Base-by-base conservation (phyloP, 2,329 filamentous ascomycete species). In the Nemania serpens region DNA sequence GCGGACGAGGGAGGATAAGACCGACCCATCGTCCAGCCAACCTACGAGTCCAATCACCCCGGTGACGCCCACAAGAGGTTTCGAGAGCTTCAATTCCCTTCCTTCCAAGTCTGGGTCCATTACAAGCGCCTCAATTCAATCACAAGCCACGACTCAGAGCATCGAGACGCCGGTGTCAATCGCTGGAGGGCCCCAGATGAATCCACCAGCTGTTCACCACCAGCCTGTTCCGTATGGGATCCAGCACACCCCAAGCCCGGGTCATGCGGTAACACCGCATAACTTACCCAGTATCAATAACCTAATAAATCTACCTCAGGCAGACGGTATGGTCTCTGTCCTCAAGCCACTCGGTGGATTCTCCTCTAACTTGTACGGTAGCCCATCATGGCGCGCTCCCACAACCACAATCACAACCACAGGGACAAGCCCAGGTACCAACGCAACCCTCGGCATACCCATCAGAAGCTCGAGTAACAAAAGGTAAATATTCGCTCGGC, bases 401-500 rank as follows among this genome's bases (percentile, higher is more conserved):
- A 25, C 57, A 65, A 62, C 64, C 75, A 72, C 74, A 74, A 25
- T 55, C 65, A 62, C 69, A 67, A 67, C 61, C 60, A 61, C 75
- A 75, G 51, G 52, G 59, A 34, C 69, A 72, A 59, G 62, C 50
- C 29, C 69, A 68, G 29, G 59, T 58, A 34, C 58, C 55, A 42
- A 18, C 10, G 20, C 69, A 75, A 64, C 73, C 71, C 58, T 65
- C 66, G 22, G 25, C 25, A 33, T 68, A 70, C 53, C 43, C 68
- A 34, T 66, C 70, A 53, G 77, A 81, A 67, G 73, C 78, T 52
- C 81, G 93, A 70, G 87, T 91, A 74, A 97, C 94, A 65, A 97
- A 97, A 82, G 95, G 95, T 67, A 98, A 98, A 84, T 99, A 99
- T 79, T 93, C 93, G 43, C 85, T 99, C 67, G 84, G 82, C 62